A percentile compares a stretch with the other conserved stretches of the same genome.
phyloP scores from a whole-genome alignment of 2,329 filamentous ascomycete genomes.

The Ploettnerulaceae sp. region DNA sequence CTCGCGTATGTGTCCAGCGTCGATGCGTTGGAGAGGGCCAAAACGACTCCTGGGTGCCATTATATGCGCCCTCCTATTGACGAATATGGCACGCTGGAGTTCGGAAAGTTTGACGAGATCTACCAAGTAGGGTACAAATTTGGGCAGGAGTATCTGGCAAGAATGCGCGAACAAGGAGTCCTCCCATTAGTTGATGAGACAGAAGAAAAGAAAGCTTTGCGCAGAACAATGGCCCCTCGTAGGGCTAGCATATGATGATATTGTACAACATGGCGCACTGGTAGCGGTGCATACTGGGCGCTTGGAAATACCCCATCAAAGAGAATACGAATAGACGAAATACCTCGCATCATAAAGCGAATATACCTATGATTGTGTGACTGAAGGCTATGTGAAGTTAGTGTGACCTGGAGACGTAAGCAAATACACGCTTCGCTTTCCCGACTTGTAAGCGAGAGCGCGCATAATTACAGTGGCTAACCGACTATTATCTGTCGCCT shows the following conservation, averaged over 20 bases:
- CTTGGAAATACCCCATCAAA: constrained; percentile 15
- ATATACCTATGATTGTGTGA: no score
- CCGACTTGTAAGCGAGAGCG: no score
- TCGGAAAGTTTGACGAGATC: constrained; percentile 96
- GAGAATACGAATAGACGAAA: background rate
- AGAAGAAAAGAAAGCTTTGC: constrained; percentile 70
- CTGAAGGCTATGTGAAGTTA: no score
- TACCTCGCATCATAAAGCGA: no score
- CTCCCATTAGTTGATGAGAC: constrained; percentile 66
- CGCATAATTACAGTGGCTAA: no score
- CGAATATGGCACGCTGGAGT: constrained; percentile 88
- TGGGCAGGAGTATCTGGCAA: constrained; percentile 73
- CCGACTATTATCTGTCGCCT: no score
- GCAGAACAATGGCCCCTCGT: constrained; percentile 74
- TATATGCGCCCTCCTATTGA: constrained; percentile 98
- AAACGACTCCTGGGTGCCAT: constrained; percentile 82
- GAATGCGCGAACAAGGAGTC: constrained; percentile 72
- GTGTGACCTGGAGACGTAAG: no score
- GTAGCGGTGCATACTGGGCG: constrained; percentile 10
- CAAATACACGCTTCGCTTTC: no score
- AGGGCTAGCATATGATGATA: constrained; percentile 63
- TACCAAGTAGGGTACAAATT: constrained; percentile 84
- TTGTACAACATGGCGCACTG: background rate
- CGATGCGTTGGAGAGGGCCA: constrained; percentile 89
- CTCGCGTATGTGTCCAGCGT: constrained; percentile 93